Evolutionary conservation across 1,284 basidiomycete genomes (phyloP), one percentile per base, ranked within the genome.

Genomic region (Malassezia equina): DNA sequence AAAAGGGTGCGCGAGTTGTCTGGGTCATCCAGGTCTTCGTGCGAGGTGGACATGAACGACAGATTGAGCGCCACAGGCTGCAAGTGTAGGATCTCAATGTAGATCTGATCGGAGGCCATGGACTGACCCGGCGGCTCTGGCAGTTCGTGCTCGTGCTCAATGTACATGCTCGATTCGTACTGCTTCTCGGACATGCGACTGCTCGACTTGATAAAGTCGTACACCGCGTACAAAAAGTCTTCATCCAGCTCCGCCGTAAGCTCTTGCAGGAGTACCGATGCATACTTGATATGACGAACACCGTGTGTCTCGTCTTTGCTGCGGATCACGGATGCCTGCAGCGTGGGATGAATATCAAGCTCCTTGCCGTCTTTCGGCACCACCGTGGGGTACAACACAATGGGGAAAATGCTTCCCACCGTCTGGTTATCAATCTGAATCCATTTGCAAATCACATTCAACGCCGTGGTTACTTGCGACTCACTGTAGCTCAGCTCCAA

Each of bases 1-100:
- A 98, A 77, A 0, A 94, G 94, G 70, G 95, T 98, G 25, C 68
- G 57, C 42, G 68, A 71, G 52, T 62, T 65, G 36, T 69, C 66
- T 47, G 62, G 63, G 65, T 93, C 88, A 69, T 90, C 90, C 44
- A 86, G 86, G 72, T 87, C 94, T 49, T 93, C 84, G 33, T 89
- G 81, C 65, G 95, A 90, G 0, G 90, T 94, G 12, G 91, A 82
- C 87, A 96, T 94, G 77, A 99, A 98, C 1, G 94, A 98, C 15
- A 98, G 76, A 4, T 89, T 86, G 8, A 99, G 79, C 61, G 86
- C 84, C 67, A 98, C 86, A 3, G 94, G 94, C 68, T 99, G 94
- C 43, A 99, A 79, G 66, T 96, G 90, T n/a, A 99, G 80, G 12
- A 91, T 84, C 77, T 99, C 93, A 71, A 98, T 96, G 78, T 98